A percentile compares a stretch with the other conserved stretches of the same genome.
Evolutionary conservation across 2,329 filamentous ascomycete genomes (phyloP).

Genomic region (Beauveria brongniartii): DNA sequence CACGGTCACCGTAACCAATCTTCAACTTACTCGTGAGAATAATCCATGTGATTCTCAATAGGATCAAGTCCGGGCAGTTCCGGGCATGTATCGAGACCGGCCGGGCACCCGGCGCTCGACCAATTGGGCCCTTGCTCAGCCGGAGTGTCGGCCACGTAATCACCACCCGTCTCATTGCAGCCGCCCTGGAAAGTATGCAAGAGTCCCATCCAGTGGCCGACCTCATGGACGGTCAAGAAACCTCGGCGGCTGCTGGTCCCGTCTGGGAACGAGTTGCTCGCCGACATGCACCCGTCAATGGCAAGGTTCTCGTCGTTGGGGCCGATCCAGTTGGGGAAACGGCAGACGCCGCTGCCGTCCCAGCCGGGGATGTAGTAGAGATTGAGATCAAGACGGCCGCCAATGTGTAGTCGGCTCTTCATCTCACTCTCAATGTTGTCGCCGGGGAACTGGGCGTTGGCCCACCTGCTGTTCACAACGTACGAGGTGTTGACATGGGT

Average conservation of each 20-base stretch:
- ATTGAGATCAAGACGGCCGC: slow-evolving; percentile 35
- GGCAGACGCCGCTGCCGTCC: slow-evolving; percentile 35
- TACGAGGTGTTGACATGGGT: slow-evolving; percentile 2
- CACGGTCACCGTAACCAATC: no score
- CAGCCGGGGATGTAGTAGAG: slow-evolving; percentile 35
- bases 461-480: not conserved
- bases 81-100: slow-evolving; percentile 28
- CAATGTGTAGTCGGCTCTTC: slow-evolving; percentile 28
- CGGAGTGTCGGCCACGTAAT: slow-evolving; percentile 34
- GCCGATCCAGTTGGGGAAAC: slow-evolving; percentile 31
- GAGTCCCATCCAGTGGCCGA: slow-evolving; percentile 42
- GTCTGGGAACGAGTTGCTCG: slow-evolving; percentile 29
- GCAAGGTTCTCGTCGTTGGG: slow-evolving; percentile 25
- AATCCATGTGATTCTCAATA: slow-evolving; percentile 33
- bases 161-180: slow-evolving; percentile 27
- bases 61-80: slow-evolving; percentile 24
- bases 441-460: not conserved
- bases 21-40: slow-evolving; percentile 17
- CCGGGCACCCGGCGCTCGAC: slow-evolving; percentile 28
- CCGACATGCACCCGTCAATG: slow-evolving; percentile 32
- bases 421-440: not conserved
- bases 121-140: slow-evolving; percentile 21
- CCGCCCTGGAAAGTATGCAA: slow-evolving; percentile 40
- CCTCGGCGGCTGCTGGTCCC: slow-evolving; percentile 28
- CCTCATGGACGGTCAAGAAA: slow-evolving; percentile 31